phyloP scores from a whole-genome alignment of 1,139 yeast species.

The Magnusiomyces clavatus region DNA sequence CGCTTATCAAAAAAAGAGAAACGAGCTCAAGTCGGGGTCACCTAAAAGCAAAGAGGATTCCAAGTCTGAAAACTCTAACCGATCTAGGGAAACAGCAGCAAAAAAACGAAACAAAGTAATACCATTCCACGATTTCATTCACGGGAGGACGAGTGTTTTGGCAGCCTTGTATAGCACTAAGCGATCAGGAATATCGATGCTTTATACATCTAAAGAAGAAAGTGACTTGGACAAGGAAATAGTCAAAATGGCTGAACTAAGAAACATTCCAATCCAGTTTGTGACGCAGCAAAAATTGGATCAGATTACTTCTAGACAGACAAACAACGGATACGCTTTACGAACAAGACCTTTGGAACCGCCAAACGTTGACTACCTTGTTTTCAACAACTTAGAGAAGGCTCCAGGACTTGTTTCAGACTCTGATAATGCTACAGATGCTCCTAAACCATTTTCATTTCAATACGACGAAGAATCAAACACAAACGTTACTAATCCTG shows the following conservation, averaged over 20 bases:
- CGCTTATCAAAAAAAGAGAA: conserved; percentile 32
- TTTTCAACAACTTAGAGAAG: neutral
- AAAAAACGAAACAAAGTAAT: neutral
- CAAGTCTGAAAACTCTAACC: neutral
- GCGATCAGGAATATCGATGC: conserved; percentile 31
- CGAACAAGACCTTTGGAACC: conserved; percentile 55
- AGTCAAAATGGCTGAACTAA: conserved; percentile 39
- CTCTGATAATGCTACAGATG: no score
- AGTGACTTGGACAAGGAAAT: conserved; percentile 28
- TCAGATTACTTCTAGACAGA: conserved; percentile 55
- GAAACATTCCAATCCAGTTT: conserved; percentile 39
- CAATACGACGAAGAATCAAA: neutral
- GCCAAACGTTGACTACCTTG: conserved; percentile 32
- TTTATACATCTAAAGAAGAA: conserved; percentile 1
- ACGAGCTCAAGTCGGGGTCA: no score
- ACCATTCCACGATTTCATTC: conserved; percentile 48
- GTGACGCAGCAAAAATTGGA: conserved; percentile 51
- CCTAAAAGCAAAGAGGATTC: conserved; percentile 17
- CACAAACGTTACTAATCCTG: neutral
- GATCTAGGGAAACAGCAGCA: neutral
- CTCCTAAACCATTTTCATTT: no score
- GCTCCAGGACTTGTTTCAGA: no score
- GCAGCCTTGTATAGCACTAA: conserved; percentile 58
- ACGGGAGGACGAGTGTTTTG: conserved; percentile 67
- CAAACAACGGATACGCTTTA: conserved; percentile 75